Conservation (phyloP, 257 asterid genomes). For the Phtheirospermum japonicum region DNA sequence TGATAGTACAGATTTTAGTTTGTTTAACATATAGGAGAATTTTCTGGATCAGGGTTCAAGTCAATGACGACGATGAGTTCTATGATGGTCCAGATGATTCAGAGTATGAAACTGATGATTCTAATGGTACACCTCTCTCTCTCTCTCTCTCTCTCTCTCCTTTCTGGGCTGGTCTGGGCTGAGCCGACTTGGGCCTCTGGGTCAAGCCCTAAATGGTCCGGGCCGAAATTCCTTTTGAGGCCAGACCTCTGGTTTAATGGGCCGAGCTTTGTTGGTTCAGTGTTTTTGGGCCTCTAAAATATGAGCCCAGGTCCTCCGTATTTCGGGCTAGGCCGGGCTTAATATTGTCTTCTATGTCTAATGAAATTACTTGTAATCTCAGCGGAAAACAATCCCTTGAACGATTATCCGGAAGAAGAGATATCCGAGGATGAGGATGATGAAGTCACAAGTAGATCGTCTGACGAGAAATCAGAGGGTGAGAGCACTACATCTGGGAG, state of each 20-base stretch:
- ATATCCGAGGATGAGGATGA: slow-evolving; percentile 49
- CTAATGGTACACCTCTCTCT: slow-evolving; percentile 59
- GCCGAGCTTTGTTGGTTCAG: too few relatives aligned
- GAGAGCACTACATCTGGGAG: slow-evolving; percentile 39
- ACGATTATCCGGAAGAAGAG: slow-evolving; percentile 89
- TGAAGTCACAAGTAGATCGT: slow-evolving; percentile 36
- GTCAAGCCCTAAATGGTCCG: too few relatives aligned
- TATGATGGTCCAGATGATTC: slow-evolving; percentile 75
- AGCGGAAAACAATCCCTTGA: slow-evolving; percentile 80
- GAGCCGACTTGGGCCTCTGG: too few relatives aligned
- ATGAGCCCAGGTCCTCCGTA: too few relatives aligned
- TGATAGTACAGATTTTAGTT: slow-evolving; percentile 14
- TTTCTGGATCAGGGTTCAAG: slow-evolving; percentile 67
- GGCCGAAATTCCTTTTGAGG: too few relatives aligned
- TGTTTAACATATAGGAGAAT: slow-evolving; percentile 12
- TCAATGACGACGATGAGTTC: slow-evolving; percentile 62
- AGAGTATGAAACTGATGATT: slow-evolving; percentile 66
- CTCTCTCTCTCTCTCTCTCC: not conserved
- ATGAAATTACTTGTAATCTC: slow-evolving; percentile 27
- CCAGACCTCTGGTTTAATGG: too few relatives aligned
- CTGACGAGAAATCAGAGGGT: slow-evolving; percentile 47
- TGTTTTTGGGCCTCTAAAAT: too few relatives aligned
- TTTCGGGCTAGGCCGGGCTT: too few relatives aligned
- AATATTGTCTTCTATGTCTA: not conserved
- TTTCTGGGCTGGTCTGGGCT: too few relatives aligned